Base-by-base conservation (phyloP, 2,329 filamentous ascomycete species). In the Celoporthe dispersa region DNA sequence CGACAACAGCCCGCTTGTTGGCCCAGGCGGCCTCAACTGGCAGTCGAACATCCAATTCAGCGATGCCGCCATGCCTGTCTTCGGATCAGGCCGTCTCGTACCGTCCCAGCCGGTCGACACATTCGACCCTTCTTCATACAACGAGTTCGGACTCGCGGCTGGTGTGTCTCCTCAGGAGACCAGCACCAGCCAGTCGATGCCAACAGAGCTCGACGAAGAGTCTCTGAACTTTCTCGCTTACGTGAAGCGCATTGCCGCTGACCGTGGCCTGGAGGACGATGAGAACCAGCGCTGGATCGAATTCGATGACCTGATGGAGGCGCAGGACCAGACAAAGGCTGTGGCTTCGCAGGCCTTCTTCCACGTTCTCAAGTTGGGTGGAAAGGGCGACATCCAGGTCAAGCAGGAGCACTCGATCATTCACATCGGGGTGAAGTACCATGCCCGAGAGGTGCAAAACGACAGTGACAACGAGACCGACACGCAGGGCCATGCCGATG, bases 321-420 rank as follows among this genome's bases (percentile, higher is more conserved):
- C 88, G 0, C 76, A 76, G 12, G 80, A 83, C 62, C 81, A 82
- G 57, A 88, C 87, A 39, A 85, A 83, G 48, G 81, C 87, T 39
- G 89, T 93, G 16, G 92, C 91, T 11, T 90, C 92, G 2, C 92
- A 94, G 78, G 93, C 90, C 0, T 91, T 93, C 77, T 88, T 92
- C 80, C 92, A 96, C 77, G 84, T 93, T 2, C 85, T 97, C 19
- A 84, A 86, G 14, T 84, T 96, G 59, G 90, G 88, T 7, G 93
- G 89, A 2, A 93, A 90, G 79, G 85, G 85, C 1, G 78, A 87
- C 68, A 81, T 95, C 60, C 77, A 80, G 25, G 88, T 94, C 6
- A 80, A 86, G 72, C 94, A 97, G 79, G 81, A 85, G 2, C 7
- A 69, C 79, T 41, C 67, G 7, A n/a, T 2, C 19, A 48, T 48